Conservation (phyloP, 2,329 filamentous ascomycete genomes). For the Aspergillus pseudoglaucus region DNA sequence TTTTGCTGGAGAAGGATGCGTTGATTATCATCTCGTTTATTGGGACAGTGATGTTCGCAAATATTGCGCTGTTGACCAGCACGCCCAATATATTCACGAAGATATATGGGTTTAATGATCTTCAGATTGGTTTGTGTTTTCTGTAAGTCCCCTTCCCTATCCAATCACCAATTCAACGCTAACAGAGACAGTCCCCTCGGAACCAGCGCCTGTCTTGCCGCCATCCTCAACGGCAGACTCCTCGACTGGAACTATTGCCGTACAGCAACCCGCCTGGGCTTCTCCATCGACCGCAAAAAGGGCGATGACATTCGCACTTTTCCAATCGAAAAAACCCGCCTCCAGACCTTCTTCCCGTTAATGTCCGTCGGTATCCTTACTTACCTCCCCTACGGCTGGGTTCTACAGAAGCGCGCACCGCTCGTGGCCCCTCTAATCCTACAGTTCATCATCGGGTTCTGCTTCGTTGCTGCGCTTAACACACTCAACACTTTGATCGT, state of each 20-base stretch:
- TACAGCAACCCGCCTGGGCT: slow-evolving; percentile 7
- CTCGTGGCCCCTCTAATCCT: slow-evolving; percentile 22
- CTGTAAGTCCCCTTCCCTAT: slow-evolving; percentile 8
- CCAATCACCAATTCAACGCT: neutral
- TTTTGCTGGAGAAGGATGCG: slow-evolving; percentile 35
- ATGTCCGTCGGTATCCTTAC: slow-evolving; percentile 19
- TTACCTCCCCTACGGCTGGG: slow-evolving; percentile 28
- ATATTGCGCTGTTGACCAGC: slow-evolving; percentile 33
- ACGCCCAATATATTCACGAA: slow-evolving; percentile 32
- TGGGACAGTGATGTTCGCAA: slow-evolving; percentile 29
- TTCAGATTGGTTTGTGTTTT: slow-evolving; percentile 21
- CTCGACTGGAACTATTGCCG: slow-evolving; percentile 19
- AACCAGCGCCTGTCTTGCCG: slow-evolving; percentile 12
- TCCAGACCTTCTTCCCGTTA: slow-evolving; percentile 19
- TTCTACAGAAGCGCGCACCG: slow-evolving; percentile 14
- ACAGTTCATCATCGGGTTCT: slow-evolving; percentile 26
- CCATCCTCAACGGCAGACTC: slow-evolving; percentile 16
- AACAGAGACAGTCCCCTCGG: slow-evolving; percentile 13
- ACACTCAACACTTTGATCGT: slow-evolving; percentile 23
- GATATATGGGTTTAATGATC: slow-evolving; percentile 28
- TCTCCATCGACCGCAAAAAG: slow-evolving; percentile 19
- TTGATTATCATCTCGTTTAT: slow-evolving; percentile 30
- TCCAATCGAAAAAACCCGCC: slow-evolving; percentile 28
- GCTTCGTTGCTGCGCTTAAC: slow-evolving; percentile 16
- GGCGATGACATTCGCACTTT: slow-evolving; percentile 43